Conservation (phyloP, 148 eudicot species). For the Persicaria maculosa region DNA sequence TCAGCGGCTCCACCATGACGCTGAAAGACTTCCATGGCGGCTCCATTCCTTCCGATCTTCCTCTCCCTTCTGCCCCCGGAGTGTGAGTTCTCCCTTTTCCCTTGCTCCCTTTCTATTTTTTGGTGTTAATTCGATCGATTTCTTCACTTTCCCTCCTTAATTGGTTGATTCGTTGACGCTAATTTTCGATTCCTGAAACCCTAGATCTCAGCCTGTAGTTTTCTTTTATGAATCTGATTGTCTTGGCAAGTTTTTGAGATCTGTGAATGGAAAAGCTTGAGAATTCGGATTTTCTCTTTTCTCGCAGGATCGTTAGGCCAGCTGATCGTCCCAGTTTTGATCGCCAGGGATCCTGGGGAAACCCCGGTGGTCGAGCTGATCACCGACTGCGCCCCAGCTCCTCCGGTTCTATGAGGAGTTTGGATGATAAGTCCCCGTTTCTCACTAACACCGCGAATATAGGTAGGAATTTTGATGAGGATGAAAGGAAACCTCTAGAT, state of each 20-base stretch:
- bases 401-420: slow-evolving; percentile 56
- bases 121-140: not conserved
- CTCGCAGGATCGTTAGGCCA: slow-evolving; percentile 58
- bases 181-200: not conserved
- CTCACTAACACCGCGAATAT: slow-evolving; percentile 37
- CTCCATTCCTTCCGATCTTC: slow-evolving; percentile 88
- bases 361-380: slow-evolving; percentile 52
- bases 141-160: not conserved
- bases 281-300: not conserved
- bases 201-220: slow-evolving; percentile 20
- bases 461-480: slow-evolving; percentile 92
- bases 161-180: not conserved
- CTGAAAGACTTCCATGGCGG: slow-evolving; percentile 98
- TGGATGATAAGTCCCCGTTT: slow-evolving; percentile 64
- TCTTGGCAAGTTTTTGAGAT: not conserved
- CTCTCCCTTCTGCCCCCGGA: slow-evolving; percentile 98
- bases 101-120: not conserved
- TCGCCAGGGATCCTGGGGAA: slow-evolving; percentile 59
- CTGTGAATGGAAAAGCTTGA: slow-evolving; percentile 15
- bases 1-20: slow-evolving; percentile 56
- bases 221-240: not conserved
- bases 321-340: slow-evolving; percentile 54
- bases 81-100: slow-evolving; percentile 37
- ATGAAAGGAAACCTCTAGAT: slow-evolving; percentile 85
- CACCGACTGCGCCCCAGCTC: slow-evolving; percentile 75